Evolutionary conservation across 2,329 filamentous ascomycete genomes (phyloP).

Genomic region (Pestalotiopsis sp.): DNA sequence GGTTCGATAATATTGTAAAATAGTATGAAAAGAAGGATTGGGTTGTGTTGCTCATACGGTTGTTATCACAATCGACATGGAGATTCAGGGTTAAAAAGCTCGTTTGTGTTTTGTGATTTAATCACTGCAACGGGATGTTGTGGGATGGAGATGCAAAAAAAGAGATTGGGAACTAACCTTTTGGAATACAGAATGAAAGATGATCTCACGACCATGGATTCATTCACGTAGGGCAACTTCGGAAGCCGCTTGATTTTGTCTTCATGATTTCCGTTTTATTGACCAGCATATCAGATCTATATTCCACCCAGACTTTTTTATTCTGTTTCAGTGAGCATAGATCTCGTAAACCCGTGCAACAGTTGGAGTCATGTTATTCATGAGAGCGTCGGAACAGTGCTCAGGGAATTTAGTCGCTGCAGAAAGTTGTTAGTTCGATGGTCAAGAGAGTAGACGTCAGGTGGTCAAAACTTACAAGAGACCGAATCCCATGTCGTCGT

Average conservation of each 20-base stretch:
- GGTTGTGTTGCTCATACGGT: slow-evolving; percentile 55
- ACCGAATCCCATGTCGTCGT: slow-evolving; percentile 72
- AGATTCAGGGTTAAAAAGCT: slow-evolving; percentile 70
- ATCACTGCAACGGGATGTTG: slow-evolving; percentile 51
- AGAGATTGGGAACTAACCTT: slow-evolving; percentile 47
- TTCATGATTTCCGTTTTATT: slow-evolving; percentile 32
- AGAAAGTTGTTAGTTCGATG: slow-evolving; percentile 39
- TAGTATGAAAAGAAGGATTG: slow-evolving; percentile 13
- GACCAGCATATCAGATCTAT: slow-evolving; percentile 50
- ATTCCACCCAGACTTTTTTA: slow-evolving; percentile 31
- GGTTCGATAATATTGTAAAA: neutral
- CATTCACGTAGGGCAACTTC: too few relatives aligned
- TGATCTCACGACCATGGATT: neutral
- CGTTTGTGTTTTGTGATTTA: slow-evolving; percentile 55
- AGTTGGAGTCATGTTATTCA: slow-evolving; percentile 41
- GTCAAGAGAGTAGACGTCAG: neutral
- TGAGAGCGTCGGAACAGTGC: slow-evolving; percentile 38
- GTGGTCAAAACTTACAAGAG: slow-evolving; percentile 62
- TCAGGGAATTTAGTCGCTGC: slow-evolving; percentile 54
- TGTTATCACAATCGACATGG: slow-evolving; percentile 61
- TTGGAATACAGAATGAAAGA: slow-evolving; percentile 22
- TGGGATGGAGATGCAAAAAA: neutral
- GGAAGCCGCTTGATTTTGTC: neutral
- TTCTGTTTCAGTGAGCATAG: slow-evolving; percentile 23
- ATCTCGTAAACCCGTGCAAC: slow-evolving; percentile 47